A percentile compares a stretch with the other conserved stretches of the same genome.
These are phyloP conservation scores for Apophysomyces ossiformis DNA, from an alignment of 371 early-diverging fungal genomes.

Conservation along the genomic window DNA sequence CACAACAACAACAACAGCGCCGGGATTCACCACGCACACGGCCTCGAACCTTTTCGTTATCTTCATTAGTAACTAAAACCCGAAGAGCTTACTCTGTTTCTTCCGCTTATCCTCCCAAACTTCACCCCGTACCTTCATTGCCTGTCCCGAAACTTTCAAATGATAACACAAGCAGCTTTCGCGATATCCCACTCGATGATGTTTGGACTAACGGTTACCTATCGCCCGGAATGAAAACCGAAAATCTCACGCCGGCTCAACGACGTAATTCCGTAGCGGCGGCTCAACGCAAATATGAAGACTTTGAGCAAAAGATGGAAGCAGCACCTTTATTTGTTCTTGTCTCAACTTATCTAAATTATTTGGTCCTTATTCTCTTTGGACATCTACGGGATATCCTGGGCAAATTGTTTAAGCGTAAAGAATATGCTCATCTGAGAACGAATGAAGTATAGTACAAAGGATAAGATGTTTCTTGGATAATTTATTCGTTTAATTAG, in stretches of 20 bases:
- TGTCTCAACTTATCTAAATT: constrained; percentile 94
- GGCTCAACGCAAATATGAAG: constrained; percentile 39
- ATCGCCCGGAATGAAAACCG: constrained; percentile 5
- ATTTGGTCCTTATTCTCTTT: constrained; percentile 89
- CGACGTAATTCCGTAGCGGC: constrained; percentile 55
- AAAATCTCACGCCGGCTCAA: constrained; percentile 47
- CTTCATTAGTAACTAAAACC: constrained; percentile 43
- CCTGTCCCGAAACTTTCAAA: constrained; percentile 23
- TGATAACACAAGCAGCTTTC: constrained; percentile 12
- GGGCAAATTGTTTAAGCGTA: constrained; percentile 77
- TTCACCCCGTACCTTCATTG: constrained; percentile 28
- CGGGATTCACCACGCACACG: constrained; percentile 23
- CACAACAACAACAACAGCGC: constrained; percentile 25
- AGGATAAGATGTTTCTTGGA: neutral
- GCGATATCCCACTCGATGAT: constrained; percentile 19
- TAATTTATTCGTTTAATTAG: constrained; percentile 30
- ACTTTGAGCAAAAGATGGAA: constrained; percentile 55
- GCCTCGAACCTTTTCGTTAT: constrained; percentile 43
- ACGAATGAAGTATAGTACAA: constrained; percentile 62
- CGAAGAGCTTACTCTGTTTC: constrained; percentile 58
- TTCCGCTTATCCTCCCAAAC: constrained; percentile 44
- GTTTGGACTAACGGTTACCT: constrained; percentile 15
- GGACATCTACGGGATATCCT: constrained; percentile 90
- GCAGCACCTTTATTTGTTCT: constrained; percentile 73
- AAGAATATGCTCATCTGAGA: constrained; percentile 74